Conservation (phyloP, 2,329 filamentous ascomycete species). For the Teratosphaeria nubilosa region DNA sequence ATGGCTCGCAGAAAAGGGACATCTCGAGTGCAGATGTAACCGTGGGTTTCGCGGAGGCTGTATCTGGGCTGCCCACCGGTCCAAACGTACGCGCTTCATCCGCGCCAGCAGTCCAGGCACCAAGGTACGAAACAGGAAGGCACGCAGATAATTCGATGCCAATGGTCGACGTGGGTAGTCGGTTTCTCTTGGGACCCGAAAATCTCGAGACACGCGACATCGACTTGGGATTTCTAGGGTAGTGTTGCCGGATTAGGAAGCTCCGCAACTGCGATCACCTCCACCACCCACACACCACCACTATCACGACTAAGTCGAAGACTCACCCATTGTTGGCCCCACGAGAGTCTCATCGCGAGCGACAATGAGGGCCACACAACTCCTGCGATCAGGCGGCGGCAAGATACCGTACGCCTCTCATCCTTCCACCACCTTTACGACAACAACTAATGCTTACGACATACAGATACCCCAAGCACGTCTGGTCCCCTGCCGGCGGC, state of each 20-base stretch:
- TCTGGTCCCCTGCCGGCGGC: conserved; percentile 96
- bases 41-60: conserved; percentile 42
- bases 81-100: conserved; percentile 42
- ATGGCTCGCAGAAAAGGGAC: conserved; percentile 12
- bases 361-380: conserved; percentile 22
- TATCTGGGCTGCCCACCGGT: conserved; percentile 51
- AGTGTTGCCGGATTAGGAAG: not conserved
- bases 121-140: not conserved
- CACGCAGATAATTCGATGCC: not conserved
- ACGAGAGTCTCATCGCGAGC: conserved; percentile 5
- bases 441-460: not conserved
- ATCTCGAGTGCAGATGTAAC: conserved; percentile 18
- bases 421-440: not conserved
- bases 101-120: conserved; percentile 2
- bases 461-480: conserved; percentile 42
- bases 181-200: not conserved
- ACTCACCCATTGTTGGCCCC: not conserved
- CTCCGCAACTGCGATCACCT: conserved; percentile 2
- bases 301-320: conserved; percentile 3
- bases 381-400: conserved; percentile 60
- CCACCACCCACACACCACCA: conserved; percentile 14
- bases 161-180: not conserved
- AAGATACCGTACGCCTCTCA: conserved; percentile 54
- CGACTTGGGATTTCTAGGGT: not conserved
- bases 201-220: conserved; percentile 1